A percentile compares a stretch with the other conserved stretches of the same genome.
These are phyloP conservation scores for Areca catechu DNA, from an alignment of 176 grass and related monocot genomes.

Conservation along the genomic window DNA sequence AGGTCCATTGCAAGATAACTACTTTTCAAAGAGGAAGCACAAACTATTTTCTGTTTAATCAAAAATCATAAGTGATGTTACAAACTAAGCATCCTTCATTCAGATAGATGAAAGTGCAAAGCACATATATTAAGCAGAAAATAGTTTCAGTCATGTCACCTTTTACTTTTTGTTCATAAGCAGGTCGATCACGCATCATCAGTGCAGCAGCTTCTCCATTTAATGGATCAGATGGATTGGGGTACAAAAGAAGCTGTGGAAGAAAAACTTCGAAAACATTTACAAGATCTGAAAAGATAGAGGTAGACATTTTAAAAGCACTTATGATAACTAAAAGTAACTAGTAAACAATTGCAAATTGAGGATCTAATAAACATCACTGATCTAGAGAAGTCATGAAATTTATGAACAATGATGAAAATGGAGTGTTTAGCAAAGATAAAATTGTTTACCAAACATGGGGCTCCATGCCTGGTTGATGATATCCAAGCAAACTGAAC, in stretches of 20 bases:
- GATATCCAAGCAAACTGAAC: constrained; percentile 98
- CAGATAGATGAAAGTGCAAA: not conserved
- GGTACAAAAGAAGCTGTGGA: constrained; percentile 85
- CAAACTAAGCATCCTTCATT: not conserved
- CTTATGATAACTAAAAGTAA: too few relatives aligned
- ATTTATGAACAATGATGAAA: not conserved
- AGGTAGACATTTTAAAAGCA: constrained; percentile 2
- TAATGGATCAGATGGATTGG: constrained; percentile 92
- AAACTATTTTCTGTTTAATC: too few relatives aligned
- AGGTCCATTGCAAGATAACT: too few relatives aligned
- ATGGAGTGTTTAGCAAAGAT: not conserved
- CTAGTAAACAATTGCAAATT: too few relatives aligned
- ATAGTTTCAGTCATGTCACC: constrained; percentile 28
- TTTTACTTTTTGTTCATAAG: constrained; percentile 99
- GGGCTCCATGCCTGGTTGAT: constrained; percentile 99
- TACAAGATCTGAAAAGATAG: constrained; percentile 55
- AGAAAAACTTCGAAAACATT: constrained; percentile 98
- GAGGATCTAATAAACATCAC: too few relatives aligned
- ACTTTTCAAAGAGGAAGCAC: too few relatives aligned
- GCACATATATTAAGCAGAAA: not conserved
- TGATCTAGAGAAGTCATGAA: not conserved
- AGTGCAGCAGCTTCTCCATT: constrained; percentile 94
- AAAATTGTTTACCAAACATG: constrained; percentile 69
- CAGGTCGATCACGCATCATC: constrained; percentile 87
- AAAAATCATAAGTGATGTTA: too few relatives aligned